Evolutionary conservation across 176 grass and related monocot genomes (phyloP).

Genomic region (Aegilops longissima): DNA sequence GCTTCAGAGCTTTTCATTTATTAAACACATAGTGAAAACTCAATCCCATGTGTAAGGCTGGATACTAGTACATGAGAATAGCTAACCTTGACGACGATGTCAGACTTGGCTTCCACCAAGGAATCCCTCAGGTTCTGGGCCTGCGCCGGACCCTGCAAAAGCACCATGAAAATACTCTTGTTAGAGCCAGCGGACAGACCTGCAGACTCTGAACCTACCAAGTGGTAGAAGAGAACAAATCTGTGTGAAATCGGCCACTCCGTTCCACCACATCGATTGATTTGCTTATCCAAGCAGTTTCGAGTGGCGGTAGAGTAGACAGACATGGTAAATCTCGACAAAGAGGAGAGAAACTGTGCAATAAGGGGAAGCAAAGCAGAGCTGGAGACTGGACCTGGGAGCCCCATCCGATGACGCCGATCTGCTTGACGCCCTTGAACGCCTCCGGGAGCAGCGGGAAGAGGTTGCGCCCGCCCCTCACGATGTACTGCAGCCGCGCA

Average conservation of each 20-base stretch:
- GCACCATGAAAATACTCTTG: neutral
- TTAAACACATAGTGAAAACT: neutral
- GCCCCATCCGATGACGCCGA: slow-evolving; percentile 89
- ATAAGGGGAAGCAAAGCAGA: neutral
- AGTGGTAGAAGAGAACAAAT: neutral
- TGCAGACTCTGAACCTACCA: neutral
- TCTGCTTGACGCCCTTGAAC: slow-evolving; percentile 91
- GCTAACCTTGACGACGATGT: slow-evolving; percentile 89
- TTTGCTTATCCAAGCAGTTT: too few species aligned
- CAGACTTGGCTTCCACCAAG: slow-evolving; percentile 64
- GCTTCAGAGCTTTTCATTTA: neutral
- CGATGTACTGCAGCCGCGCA: slow-evolving; percentile 56
- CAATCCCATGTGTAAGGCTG: neutral
- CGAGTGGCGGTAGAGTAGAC: too few species aligned
- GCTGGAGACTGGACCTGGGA: slow-evolving; percentile 60
- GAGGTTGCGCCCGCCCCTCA: slow-evolving; percentile 84
- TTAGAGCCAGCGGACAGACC: neutral
- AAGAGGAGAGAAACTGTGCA: too few species aligned
- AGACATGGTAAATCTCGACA: neutral
- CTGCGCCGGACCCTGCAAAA: slow-evolving; percentile 74
- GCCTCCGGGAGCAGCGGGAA: slow-evolving; percentile 79
- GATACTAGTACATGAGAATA: neutral
- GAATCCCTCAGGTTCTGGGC: slow-evolving; percentile 95
- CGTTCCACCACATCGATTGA: too few species aligned
- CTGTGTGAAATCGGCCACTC: neutral